Base-by-base conservation (phyloP, 345 rosid species). In the Eutrema yunnanense region DNA sequence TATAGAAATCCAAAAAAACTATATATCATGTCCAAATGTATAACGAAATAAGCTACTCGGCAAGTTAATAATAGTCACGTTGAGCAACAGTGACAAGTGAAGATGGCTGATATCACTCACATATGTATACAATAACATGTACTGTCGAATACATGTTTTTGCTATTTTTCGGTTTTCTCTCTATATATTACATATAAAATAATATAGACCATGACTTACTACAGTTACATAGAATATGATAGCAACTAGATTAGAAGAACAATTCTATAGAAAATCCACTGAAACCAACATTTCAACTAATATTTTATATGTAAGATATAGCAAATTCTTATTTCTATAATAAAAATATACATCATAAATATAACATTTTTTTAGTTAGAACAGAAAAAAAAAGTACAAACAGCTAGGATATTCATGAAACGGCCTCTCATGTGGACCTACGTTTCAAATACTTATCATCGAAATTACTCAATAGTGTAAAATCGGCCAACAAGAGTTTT, bases 401-500 rank as follows among this genome's bases (percentile, higher is more conserved):
- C 16, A 48, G 52, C 9, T 48, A 22, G 34, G 58, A 53, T 30
- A 10, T 11, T 27, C 34, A 52, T 1, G 16, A 29, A 57, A 43
- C 33, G 34, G 14, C 1, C 9, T 51, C 11, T 62, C 58, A n/a
- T 61, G 73, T 75, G 79, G 64, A 75, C 73, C 79, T 61, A 53
- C 48, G 12, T 13, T 27, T 67, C 0, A 60, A 68, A 68, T 43
- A 61, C 50, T 67, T 75, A 61, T 50, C 56, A 61, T 44, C 16
- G 6, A 61, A 60, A 61, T 75, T 67, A 68, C 74, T 43, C 73
- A 53, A 69, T 36, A 52, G 53, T 68, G 64, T 60, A 53, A 75
- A 75, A 68, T 75, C 29, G 63, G 63, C 69, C 73, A 68, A 75
- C 73, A 68, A 68, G 69, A 75, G 49, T 52, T 75, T 69, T 69